phyloP scores from a whole-genome alignment of 2,329 filamentous ascomycete species.

The Plenodomus biglobosus region DNA sequence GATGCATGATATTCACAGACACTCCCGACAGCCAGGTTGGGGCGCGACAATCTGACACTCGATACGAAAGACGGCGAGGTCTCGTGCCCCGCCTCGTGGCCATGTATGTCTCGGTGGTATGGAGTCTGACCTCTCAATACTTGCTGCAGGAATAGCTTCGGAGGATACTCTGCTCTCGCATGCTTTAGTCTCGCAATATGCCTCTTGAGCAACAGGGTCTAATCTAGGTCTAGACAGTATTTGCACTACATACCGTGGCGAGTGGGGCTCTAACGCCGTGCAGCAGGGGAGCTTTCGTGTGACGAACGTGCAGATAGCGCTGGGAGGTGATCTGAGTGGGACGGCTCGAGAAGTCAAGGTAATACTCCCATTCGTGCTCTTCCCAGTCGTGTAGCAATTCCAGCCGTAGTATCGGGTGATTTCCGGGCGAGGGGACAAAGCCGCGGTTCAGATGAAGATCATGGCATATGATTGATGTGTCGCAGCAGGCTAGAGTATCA shows the following conservation, averaged over 20 bases:
- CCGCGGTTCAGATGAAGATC: conserved; percentile 22
- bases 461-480: conserved; percentile 16
- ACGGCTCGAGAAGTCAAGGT: not conserved
- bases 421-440: conserved; percentile 1
- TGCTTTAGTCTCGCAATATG: conserved; percentile 5
- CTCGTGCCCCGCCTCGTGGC: conserved; percentile 1
- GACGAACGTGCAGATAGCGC: conserved; percentile 16
- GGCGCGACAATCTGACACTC: conserved; percentile 6
- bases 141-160: conserved; percentile 27
- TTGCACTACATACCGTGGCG: conserved; percentile 5
- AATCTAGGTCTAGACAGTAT: conserved; percentile 1
- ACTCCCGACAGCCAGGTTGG: conserved; percentile 20
- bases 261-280: conserved; percentile 4
- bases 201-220: not conserved
- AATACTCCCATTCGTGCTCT: conserved; percentile 7
- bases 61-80: not conserved
- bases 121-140: conserved; percentile 20
- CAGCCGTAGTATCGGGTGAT: conserved; percentile 10
- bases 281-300: conserved; percentile 10
- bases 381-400: conserved; percentile 13
- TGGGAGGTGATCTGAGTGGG: conserved; percentile 6
- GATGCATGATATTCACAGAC: conserved; percentile 7
- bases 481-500: conserved; percentile 12
- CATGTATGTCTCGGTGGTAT: conserved; percentile 4
- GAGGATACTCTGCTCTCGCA: conserved; percentile 18